Conservation (phyloP, 371 early-diverging fungal genomes). For the Rhizopus sp. region DNA sequence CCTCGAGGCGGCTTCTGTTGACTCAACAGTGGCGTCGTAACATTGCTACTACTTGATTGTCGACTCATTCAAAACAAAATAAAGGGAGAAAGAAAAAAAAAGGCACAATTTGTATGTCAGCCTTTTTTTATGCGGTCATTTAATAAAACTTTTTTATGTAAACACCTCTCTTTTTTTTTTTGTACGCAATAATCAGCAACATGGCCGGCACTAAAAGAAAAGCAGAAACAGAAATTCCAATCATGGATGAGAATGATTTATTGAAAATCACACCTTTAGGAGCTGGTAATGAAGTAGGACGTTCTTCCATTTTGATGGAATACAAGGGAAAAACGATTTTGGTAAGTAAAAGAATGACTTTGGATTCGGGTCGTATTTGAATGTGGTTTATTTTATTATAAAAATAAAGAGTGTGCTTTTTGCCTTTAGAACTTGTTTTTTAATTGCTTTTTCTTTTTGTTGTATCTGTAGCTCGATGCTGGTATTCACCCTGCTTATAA, state of each 20-base stretch:
- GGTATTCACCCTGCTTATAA: slow-evolving; percentile 99
- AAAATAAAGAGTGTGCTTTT: slow-evolving; percentile 11
- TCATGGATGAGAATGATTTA: slow-evolving; percentile 69
- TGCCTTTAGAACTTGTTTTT: slow-evolving; percentile 3
- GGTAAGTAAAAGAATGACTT: slow-evolving; percentile 53
- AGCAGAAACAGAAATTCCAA: slow-evolving; percentile 51
- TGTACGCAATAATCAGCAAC: background rate
- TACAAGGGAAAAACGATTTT: slow-evolving; percentile 96
- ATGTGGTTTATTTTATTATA: slow-evolving; percentile 1
- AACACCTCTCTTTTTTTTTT: slow-evolving; percentile 3
- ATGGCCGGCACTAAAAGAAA: slow-evolving; percentile 53
- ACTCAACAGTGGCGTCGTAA: slow-evolving; percentile 23
- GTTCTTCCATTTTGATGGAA: slow-evolving; percentile 96
- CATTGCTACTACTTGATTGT: slow-evolving; percentile 11
- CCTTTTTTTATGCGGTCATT: background rate
- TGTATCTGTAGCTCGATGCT: slow-evolving; percentile 86
- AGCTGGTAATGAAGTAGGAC: slow-evolving; percentile 99
- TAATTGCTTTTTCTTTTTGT: slow-evolving; percentile 17
- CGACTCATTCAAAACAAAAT: slow-evolving; percentile 3
- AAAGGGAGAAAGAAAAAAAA: slow-evolving; percentile 7
- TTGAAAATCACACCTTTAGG: slow-evolving; percentile 95
- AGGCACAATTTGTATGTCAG: background rate
- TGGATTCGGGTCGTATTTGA: background rate
- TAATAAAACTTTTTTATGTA: slow-evolving; percentile 7
- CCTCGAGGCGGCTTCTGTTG: slow-evolving; percentile 15